phyloP scores from a whole-genome alignment of 2,329 filamentous ascomycete species.

The Nothomitra cinnamomea region DNA sequence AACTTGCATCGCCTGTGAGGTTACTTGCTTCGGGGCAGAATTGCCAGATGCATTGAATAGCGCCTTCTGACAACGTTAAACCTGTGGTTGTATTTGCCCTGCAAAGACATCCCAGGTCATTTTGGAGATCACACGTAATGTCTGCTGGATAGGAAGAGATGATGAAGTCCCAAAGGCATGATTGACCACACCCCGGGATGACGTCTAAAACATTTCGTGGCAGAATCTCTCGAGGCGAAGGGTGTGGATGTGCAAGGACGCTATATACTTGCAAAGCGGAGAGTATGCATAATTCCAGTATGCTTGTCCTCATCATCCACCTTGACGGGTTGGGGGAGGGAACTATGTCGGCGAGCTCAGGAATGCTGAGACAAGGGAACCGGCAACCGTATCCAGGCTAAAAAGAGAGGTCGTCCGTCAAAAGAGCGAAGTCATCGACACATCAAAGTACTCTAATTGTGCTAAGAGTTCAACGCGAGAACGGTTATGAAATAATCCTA shows the following conservation, averaged over 20 bases:
- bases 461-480: no score
- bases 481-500: no score
- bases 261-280: no score
- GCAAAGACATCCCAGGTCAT: constrained; percentile 46
- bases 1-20: constrained; percentile 33
- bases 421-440: no score
- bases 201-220: background rate
- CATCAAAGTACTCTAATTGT: no score
- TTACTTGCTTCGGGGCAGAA: constrained; percentile 34
- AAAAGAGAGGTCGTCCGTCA: background rate
- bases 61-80: constrained; percentile 56
- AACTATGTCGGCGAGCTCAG: background rate
- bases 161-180: constrained; percentile 1
- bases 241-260: background rate
- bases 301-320: background rate
- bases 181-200: background rate
- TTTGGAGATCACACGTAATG: background rate
- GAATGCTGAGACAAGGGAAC: background rate
- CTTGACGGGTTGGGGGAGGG: background rate
- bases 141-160: background rate
- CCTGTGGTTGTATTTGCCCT: constrained; percentile 38
- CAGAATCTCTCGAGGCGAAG: background rate
- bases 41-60: constrained; percentile 47
- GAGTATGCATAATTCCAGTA: background rate
- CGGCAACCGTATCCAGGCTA: background rate